Evolutionary conservation across 164 flowering plant species (phyloP), one percentile per base, ranked within the genome.

Genomic region (Kalanchoe fedtschenkoi): DNA sequence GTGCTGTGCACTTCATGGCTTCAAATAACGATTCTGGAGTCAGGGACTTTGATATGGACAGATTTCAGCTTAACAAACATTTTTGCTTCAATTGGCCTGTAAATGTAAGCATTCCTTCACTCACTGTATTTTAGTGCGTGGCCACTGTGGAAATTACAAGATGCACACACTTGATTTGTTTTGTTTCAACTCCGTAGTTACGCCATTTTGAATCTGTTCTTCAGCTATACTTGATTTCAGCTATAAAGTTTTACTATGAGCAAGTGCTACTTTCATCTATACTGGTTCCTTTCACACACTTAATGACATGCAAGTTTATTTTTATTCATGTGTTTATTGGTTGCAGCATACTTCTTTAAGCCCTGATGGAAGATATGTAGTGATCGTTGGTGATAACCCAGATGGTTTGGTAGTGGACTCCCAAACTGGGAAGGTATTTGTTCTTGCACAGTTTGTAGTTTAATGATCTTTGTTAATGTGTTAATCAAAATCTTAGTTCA

Each of bases 311-410:
- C n/a, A n/a, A n/a, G n/a, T n/a, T n/a, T n/a, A n/a, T n/a, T n/a
- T n/a, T n/a, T n/a, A n/a, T n/a, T n/a, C n/a, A n/a, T n/a, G n/a
- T 51, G 56, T 28, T 11, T 22, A 37, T 14, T 67, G 38, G 56
- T 46, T 74, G 70, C 89, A 93, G 97, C 97, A 93, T 72, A 77
- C 96, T 7, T 86, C 98, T 15, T 44, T 81, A 44, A 86, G 91
- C 66, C 98, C 96, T 11, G 90, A 88, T 69, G 83, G 95, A 44
- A 88, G 87, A 76, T 88, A 81, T 60, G 69, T 89, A 41, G 66
- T 70, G 28, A 72, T 93, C 67, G 98, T 89, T 53, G 98, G 98
- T 21, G 98, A 93, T 76, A 73, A 88, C 70, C 90, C 83, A 2
- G 88, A 81, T 10, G 90, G 85, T 16, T 26, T 85, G 28, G 58